Evolutionary conservation across 2,329 filamentous ascomycete species (phyloP).

Genomic region (Alternaria atra): DNA sequence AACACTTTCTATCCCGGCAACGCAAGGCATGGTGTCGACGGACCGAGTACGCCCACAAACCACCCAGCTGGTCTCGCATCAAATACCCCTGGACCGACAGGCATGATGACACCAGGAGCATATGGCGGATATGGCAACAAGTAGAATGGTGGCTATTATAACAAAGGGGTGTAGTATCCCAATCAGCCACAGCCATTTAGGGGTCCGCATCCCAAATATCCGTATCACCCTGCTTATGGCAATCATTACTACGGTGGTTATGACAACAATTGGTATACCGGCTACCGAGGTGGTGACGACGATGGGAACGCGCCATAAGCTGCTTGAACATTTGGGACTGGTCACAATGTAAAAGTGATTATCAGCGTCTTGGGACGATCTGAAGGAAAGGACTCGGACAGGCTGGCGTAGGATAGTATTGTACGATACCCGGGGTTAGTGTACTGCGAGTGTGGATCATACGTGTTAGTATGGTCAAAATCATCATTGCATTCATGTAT

Average conservation of each 20-base stretch:
- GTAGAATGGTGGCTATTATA: constrained; percentile 23
- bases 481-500: neutral
- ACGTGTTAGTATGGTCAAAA: neutral
- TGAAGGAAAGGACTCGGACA: neutral
- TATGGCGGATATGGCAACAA: constrained; percentile 50
- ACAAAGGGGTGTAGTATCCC: neutral
- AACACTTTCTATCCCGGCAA: constrained; percentile 54
- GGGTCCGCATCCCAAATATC: neutral
- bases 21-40: constrained; percentile 53
- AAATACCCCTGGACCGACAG: constrained; percentile 63
- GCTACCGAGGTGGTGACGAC: neutral
- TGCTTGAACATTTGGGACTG: neutral
- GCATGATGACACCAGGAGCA: constrained; percentile 72
- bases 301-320: neutral
- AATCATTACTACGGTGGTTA: neutral
- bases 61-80: constrained; percentile 60
- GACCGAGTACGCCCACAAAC: constrained; percentile 74
- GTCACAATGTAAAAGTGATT: neutral
- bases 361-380: neutral
- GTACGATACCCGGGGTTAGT: constrained; percentile 5
- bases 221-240: neutral
- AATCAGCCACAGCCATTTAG: neutral
- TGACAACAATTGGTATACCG: neutral
- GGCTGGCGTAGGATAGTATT: constrained; percentile 1
- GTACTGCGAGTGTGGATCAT: neutral